Evolutionary conservation across 192 early-diverging fungal species (phyloP).

Genomic region (Geosiphon pyriformis): DNA sequence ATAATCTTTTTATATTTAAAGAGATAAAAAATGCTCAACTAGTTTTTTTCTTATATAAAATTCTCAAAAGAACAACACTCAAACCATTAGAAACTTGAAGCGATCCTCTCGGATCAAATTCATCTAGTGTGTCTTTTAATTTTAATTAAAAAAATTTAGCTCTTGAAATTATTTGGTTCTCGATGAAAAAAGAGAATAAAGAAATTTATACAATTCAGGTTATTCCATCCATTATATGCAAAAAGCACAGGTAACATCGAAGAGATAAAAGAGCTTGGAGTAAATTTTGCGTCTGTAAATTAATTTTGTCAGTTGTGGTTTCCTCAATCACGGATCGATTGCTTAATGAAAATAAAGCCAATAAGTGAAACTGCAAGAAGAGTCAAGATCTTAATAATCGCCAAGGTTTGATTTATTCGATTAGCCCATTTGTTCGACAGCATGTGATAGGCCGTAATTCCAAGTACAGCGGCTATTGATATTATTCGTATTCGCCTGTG

Average conservation of each 20-base stretch:
- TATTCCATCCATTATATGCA: not conserved
- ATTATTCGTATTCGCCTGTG: not conserved
- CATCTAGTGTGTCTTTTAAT: not conserved
- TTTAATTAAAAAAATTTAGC: too few relatives aligned
- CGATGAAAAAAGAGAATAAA: too few relatives aligned
- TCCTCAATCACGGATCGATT: not conserved
- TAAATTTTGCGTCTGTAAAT: not conserved
- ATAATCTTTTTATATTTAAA: not conserved
- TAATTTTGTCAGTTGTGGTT: not conserved
- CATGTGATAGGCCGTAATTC: not conserved
- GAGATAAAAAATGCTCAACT: not conserved
- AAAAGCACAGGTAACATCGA: not conserved
- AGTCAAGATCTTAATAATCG: not conserved
- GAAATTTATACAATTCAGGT: not conserved
- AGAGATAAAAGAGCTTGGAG: not conserved
- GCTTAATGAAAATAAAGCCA: not conserved
- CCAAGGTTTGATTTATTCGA: not conserved
- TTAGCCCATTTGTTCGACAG: not conserved
- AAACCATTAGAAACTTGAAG: not conserved
- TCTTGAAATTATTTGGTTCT: too few relatives aligned
- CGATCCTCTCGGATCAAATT: not conserved
- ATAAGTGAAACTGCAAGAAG: not conserved
- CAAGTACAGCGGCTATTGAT: not conserved
- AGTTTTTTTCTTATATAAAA: not conserved
- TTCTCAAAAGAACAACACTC: not conserved